Evolutionary conservation across 23 red algal species (phyloP).

Genomic region (Chondrus crispus): DNA sequence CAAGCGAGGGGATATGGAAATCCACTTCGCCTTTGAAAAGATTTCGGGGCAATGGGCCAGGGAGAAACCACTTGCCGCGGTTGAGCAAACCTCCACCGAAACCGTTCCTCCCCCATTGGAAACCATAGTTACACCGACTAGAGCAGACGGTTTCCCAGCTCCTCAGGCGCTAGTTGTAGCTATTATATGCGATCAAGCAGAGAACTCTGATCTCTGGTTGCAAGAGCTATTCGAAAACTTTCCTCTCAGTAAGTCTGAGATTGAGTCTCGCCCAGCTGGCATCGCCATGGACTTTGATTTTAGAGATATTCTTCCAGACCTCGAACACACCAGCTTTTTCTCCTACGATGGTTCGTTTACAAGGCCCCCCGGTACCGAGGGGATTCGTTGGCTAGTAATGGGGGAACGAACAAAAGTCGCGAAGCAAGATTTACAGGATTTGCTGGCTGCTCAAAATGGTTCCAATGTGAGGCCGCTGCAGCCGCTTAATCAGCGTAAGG

Average conservation of each 20-base stretch:
- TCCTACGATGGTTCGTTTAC: slow-evolving; percentile 55
- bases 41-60: neutral
- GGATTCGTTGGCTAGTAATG: slow-evolving; percentile 61
- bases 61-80: neutral
- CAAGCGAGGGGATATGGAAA: slow-evolving; percentile 33
- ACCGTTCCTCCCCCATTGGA: neutral
- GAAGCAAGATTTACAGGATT: slow-evolving; percentile 12
- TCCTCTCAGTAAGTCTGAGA: neutral
- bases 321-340: slow-evolving; percentile 42
- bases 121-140: neutral
- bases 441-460: slow-evolving; percentile 46
- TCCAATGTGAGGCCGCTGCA: slow-evolving; percentile 65
- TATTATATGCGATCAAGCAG: neutral
- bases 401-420: slow-evolving; percentile 13
- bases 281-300: slow-evolving; percentile 14
- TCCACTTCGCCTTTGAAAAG: slow-evolving; percentile 66
- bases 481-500: neutral
- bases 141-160: too few species aligned
- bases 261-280: neutral
- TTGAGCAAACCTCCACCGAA: too few species aligned
- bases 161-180: slow-evolving; percentile 11
- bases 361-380: slow-evolving; percentile 66
- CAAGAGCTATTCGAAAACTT: neutral
- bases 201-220: slow-evolving; percentile 22
- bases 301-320: slow-evolving; percentile 23